Conservation (phyloP, 805 yeast species). For the Schwanniomyces vanrijiae region DNA sequence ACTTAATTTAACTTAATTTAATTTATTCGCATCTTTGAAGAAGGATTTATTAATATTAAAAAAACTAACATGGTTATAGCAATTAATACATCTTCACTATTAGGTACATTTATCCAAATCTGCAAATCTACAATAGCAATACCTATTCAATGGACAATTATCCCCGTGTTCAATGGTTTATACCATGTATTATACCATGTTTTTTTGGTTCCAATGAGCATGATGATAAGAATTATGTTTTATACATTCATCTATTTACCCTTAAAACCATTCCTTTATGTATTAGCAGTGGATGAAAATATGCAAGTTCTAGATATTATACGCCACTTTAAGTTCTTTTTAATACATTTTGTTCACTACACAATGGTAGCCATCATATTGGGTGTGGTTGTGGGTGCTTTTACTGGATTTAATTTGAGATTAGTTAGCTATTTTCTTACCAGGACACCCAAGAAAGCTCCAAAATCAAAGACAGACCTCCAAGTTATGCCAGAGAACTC, state of each 20-base stretch:
- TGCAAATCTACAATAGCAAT: not conserved
- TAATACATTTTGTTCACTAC: constrained; percentile 5
- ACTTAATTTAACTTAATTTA: no score
- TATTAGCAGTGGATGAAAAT: constrained; percentile 5
- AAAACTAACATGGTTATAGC: not conserved
- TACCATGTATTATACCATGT: not conserved
- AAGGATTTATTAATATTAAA: not conserved
- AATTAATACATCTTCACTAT: not conserved
- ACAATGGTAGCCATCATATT: constrained; percentile 8
- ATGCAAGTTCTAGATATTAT: not conserved
- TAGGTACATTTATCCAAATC: not conserved
- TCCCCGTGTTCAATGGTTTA: not conserved
- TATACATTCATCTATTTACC: constrained; percentile 8
- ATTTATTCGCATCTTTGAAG: not conserved
- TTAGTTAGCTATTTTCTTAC: constrained; percentile 4
- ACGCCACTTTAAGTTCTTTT: constrained; percentile 4
- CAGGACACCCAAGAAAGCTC: not conserved
- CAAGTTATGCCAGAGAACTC: not conserved
- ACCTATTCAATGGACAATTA: not conserved
- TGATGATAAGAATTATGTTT: constrained; percentile 1
- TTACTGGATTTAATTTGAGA: constrained; percentile 7
- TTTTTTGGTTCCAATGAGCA: constrained; percentile 1
- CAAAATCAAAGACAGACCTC: not conserved
- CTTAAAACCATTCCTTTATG: constrained; percentile 4
- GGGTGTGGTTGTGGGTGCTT: constrained; percentile 5